phyloP scores from a whole-genome alignment of 1,284 basidiomycete genomes.

The Testicularia cyperi region DNA sequence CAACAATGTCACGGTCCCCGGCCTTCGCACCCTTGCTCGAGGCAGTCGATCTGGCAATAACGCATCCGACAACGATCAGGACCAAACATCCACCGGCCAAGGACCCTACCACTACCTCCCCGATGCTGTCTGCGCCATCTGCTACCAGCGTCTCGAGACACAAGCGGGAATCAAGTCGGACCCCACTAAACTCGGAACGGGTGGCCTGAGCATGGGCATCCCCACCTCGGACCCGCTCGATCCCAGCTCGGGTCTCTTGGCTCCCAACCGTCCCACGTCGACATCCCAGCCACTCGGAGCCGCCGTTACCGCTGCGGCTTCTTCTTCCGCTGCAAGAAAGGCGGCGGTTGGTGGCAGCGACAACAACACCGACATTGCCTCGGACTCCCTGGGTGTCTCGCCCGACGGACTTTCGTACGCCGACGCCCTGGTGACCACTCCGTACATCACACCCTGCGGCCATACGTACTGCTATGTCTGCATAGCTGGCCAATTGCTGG shows the following conservation, averaged over 20 bases:
- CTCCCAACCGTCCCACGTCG: constrained; percentile 17
- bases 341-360: neutral
- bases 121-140: constrained; percentile 48
- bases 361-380: neutral
- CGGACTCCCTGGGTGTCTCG: constrained; percentile 25
- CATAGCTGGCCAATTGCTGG: constrained; percentile 47
- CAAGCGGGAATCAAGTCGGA: constrained; percentile 33
- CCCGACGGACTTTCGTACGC: constrained; percentile 50
- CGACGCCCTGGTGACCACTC: constrained; percentile 42
- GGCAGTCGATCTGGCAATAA: constrained; percentile 1
- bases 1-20: constrained; percentile 17
- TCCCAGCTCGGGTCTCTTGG: constrained; percentile 33
- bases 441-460: constrained; percentile 55
- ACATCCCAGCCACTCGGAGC: constrained; percentile 27
- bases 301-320: too few species aligned
- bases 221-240: constrained; percentile 51
- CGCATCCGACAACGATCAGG: neutral
- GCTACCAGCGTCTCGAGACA: constrained; percentile 47
- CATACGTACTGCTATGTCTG: constrained; percentile 58
- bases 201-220: constrained; percentile 40
- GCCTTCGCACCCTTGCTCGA: neutral
- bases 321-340: too few species aligned
- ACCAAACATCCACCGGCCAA: neutral
- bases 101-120: constrained; percentile 51
- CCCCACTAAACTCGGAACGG: constrained; percentile 26